Evolutionary conservation across 371 early-diverging fungal species (phyloP), one percentile per base, ranked within the genome.

Genomic region (Lichtheimia corymbifera): DNA sequence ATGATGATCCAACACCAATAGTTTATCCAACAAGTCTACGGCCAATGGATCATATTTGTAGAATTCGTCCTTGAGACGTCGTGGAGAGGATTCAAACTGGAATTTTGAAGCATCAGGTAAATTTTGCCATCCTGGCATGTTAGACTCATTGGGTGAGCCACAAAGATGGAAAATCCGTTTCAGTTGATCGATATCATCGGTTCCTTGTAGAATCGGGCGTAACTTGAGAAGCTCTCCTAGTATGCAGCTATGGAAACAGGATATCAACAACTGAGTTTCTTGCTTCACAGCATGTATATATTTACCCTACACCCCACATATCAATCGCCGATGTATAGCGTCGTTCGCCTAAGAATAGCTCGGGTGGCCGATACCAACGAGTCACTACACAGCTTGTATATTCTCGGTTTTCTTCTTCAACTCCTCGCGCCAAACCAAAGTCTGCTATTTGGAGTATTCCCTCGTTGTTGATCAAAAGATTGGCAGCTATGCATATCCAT

Each of bases 281-380:
- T 11, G 14, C 25, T 58, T 5, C 6, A n/a, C 53, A 20, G 17
- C 14, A 15, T 20, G 27, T 42, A 2, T 58, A 50, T 1, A 74
- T 65, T 70, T 88, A 96, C 83, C 98, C 99, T 25, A 96, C 86
- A 53, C 95, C 92, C 99, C 99, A 99, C 80, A 99, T 94, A 77
- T 99, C 99, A 55, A 99, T 91, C 14, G 93, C 91, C 40, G 80
- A 86, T 2, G 87, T 87, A 75, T 99, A 99, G 20, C 83, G 72
- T 55, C 85, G 84, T 55, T 85, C 86, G 41, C 97, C 99, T 17
- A 97, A 74, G 35, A 99, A 83, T 24, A 99, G 80, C 77, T 99
- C 99, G 0, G 99, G 99, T 22, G 99, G 90, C 43, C 99, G 90
- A 73, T 99, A 99, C 97, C 97, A 98, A 55, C 95, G 72, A 11